A percentile compares a stretch with the other conserved stretches of the same genome.
phyloP scores from a whole-genome alignment of 1,284 basidiomycete species.

The Fomitopsis schrenkii region DNA sequence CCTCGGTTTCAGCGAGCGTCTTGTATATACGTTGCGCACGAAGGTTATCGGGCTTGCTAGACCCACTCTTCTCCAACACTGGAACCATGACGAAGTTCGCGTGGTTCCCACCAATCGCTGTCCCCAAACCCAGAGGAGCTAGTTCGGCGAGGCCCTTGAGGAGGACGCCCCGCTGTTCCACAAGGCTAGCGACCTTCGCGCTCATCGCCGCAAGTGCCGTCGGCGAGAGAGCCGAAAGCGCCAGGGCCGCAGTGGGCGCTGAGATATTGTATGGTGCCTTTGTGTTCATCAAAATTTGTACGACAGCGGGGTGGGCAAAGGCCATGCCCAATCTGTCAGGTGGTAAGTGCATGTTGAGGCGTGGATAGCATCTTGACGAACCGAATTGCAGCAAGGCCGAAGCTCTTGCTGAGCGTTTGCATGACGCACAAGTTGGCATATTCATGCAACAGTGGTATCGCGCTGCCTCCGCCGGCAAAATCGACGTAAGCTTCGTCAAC shows the following conservation, averaged over 20 bases:
- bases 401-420: conserved; percentile 96
- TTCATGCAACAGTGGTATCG: conserved; percentile 69
- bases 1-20: conserved; percentile 79
- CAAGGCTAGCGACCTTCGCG: conserved; percentile 59
- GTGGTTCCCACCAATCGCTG: conserved; percentile 76
- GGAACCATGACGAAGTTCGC: conserved; percentile 93
- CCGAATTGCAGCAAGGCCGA: conserved; percentile 94
- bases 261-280: conserved; percentile 99
- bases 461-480: conserved; percentile 71
- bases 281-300: conserved; percentile 92
- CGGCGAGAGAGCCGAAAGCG: conserved; percentile 67
- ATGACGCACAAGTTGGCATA: conserved; percentile 91
- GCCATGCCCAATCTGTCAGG: conserved; percentile 78
- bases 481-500: conserved; percentile 99
- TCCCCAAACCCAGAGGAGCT: conserved; percentile 60
- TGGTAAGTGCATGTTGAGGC: background rate
- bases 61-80: conserved; percentile 50
- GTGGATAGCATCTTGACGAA: conserved; percentile 29
- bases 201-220: conserved; percentile 64
- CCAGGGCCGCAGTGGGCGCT: conserved; percentile 83
- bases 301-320: conserved; percentile 83
- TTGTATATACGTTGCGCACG: conserved; percentile 77
- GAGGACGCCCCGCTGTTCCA: conserved; percentile 55
- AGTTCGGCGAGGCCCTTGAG: conserved; percentile 43
- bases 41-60: conserved; percentile 58